These are phyloP conservation scores for Ganoderma resinaceum DNA, from an alignment of 1,284 basidiomycete species.

Conservation along the genomic window DNA sequence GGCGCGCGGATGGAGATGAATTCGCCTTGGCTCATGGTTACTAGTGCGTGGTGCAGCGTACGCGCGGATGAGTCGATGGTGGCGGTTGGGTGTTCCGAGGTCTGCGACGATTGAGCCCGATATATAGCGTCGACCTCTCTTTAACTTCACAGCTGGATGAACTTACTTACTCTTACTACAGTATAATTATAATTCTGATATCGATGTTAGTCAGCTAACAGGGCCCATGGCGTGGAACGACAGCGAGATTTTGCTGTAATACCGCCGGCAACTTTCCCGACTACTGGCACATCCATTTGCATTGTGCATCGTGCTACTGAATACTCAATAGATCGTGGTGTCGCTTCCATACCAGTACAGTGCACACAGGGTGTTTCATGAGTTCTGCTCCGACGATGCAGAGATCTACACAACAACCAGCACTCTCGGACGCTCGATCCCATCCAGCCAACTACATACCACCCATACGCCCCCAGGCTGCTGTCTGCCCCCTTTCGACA, in stretches of 20 bases:
- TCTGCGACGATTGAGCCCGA: neutral
- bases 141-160: neutral
- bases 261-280: neutral
- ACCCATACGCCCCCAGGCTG: too few species aligned
- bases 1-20: constrained; percentile 27
- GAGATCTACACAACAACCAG: too few species aligned
- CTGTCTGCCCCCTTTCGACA: too few species aligned
- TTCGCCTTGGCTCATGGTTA: constrained; percentile 20
- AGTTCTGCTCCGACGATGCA: too few species aligned
- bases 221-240: neutral
- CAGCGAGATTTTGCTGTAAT: neutral
- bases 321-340: too few species aligned
- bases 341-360: too few species aligned
- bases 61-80: neutral
- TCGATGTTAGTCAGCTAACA: neutral
- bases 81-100: neutral
- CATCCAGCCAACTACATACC: too few species aligned
- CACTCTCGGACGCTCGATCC: too few species aligned
- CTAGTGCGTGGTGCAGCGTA: neutral
- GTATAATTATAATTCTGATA: too few species aligned
- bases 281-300: neutral
- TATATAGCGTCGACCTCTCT: neutral
- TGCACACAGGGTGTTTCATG: too few species aligned
- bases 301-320: too few species aligned
- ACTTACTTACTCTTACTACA: too few species aligned